phyloP scores from a whole-genome alignment of 495 filamentous ascomycete species.

The Antarctomyces pellizariae region DNA sequence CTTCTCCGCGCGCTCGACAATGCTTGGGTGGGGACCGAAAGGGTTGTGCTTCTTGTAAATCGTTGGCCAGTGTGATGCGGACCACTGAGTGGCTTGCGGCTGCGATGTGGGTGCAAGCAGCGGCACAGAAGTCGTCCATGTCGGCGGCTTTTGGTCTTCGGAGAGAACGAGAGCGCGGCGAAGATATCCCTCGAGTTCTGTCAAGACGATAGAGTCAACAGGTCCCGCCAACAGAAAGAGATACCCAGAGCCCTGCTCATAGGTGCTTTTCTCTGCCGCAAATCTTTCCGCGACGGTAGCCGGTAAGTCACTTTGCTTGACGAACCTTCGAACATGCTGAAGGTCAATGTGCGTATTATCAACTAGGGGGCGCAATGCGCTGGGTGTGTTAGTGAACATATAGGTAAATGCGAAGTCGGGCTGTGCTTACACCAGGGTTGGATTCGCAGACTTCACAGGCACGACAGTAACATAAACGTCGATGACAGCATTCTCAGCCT shows the following conservation, averaged over 20 bases:
- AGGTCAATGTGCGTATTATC: slow-evolving; percentile 35
- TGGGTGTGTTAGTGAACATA: slow-evolving; percentile 10
- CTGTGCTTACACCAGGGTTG: slow-evolving; percentile 25
- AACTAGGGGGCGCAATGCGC: slow-evolving; percentile 22
- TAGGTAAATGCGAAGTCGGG: background rate
- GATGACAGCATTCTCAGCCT: slow-evolving; percentile 21
- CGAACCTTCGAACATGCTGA: slow-evolving; percentile 62
- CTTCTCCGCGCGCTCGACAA: slow-evolving; percentile 27
- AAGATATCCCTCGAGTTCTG: slow-evolving; percentile 16
- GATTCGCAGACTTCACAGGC: slow-evolving; percentile 26
- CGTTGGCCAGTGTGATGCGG: slow-evolving; percentile 60
- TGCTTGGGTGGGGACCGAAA: slow-evolving; percentile 44
- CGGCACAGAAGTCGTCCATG: slow-evolving; percentile 38
- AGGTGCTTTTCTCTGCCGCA: slow-evolving; percentile 21
- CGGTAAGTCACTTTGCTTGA: slow-evolving; percentile 47
- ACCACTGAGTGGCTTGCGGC: slow-evolving; percentile 56
- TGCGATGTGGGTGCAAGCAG: slow-evolving; percentile 48
- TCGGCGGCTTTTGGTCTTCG: slow-evolving; percentile 20
- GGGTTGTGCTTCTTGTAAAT: slow-evolving; percentile 68
- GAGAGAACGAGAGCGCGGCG: slow-evolving; percentile 16
- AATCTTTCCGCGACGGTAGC: slow-evolving; percentile 17
- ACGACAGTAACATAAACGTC: slow-evolving; percentile 27
- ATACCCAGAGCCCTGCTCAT: slow-evolving; percentile 11
- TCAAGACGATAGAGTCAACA: slow-evolving; percentile 16
- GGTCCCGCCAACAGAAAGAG: slow-evolving; percentile 25